Evolutionary conservation across 441 rosid genomes (phyloP).

Genomic region (Breynia disticha): DNA sequence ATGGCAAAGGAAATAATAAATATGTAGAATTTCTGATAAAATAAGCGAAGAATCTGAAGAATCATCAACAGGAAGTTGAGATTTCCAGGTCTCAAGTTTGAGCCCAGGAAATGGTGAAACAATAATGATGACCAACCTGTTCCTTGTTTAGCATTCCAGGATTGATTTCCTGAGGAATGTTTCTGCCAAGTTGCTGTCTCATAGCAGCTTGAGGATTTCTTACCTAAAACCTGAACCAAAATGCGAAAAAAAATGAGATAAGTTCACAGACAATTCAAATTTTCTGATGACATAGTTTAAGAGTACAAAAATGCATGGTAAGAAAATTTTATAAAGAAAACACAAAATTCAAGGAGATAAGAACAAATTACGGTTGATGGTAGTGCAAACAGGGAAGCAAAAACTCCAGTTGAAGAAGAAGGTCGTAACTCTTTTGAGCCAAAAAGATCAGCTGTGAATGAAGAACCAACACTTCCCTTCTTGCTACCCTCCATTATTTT

Average conservation of each 20-base stretch:
- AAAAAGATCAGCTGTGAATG: slow-evolving; percentile 55
- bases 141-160: slow-evolving; percentile 39
- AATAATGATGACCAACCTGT: slow-evolving; percentile 25
- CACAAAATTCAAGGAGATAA: not conserved
- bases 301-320: not conserved
- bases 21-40: not conserved
- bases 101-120: not conserved
- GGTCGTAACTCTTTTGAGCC: slow-evolving; percentile 50
- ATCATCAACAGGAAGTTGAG: too few relatives aligned
- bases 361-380: slow-evolving; percentile 34
- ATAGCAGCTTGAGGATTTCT: slow-evolving; percentile 33
- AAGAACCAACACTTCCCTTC: slow-evolving; percentile 17
- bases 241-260: not conserved
- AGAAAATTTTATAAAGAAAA: not conserved
- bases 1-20: not conserved
- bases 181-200: slow-evolving; percentile 34
- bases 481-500: slow-evolving; percentile 49
- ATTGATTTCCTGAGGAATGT: slow-evolving; percentile 29
- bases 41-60: too few relatives aligned
- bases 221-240: slow-evolving; percentile 38
- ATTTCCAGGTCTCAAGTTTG: too few relatives aligned
- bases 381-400: slow-evolving; percentile 58
- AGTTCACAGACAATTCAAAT: not conserved
- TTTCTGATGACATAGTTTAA: too few relatives aligned
- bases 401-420: slow-evolving; percentile 38